Base-by-base conservation (phyloP, 1,139 yeast genomes). In the Pichia sp. region DNA sequence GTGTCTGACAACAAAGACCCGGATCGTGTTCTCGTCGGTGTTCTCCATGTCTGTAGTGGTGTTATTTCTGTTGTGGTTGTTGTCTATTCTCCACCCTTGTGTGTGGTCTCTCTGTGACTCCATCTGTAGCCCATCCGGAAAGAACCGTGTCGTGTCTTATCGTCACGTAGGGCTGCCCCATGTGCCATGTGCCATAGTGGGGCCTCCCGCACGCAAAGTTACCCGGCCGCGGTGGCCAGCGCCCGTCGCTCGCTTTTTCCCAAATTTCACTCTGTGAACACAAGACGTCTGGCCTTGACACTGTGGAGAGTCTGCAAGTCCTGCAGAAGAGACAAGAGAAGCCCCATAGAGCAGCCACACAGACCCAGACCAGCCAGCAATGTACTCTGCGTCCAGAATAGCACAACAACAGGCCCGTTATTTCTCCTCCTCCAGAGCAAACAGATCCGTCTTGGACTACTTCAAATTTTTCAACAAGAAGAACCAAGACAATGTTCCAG, bases 1-100 rank as follows among this genome's bases (percentile, higher is more conserved):
- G 58, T 87, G 96, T 58, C 96, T 76, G 6, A 87, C 77, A 4
- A 85, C 63, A 55, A 83, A 81, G 2, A 87, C 62, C 21, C 89
- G 70, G 4, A 84, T 66, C 3, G 65, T 60, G 2, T 64, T 55
- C 0, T 63, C 58, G 57, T 78, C 73, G 4, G 53, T 54, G 56
- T 77, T 76, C 9, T 47, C 45, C 30, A 20, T n/a, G n/a, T n/a
- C n/a, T n/a, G n/a, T n/a, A n/a, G n/a, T n/a, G n/a, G n/a, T n/a
- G n/a, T n/a, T n/a, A n/a, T n/a, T n/a, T n/a, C n/a, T n/a, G n/a
- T n/a, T n/a, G n/a, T n/a, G n/a, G n/a, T n/a, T n/a, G n/a, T n/a
- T n/a, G n/a, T n/a, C n/a, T n/a, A n/a, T n/a, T n/a, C n/a, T 20
- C 39, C 31, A n/a, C 15, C 17, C 12, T 18, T 28, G 33, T n/a